A percentile compares a stretch with the other conserved stretches of the same genome.
Conservation (phyloP, 176 grass and related monocot genomes). For the Aegilops sharonensis region DNA sequence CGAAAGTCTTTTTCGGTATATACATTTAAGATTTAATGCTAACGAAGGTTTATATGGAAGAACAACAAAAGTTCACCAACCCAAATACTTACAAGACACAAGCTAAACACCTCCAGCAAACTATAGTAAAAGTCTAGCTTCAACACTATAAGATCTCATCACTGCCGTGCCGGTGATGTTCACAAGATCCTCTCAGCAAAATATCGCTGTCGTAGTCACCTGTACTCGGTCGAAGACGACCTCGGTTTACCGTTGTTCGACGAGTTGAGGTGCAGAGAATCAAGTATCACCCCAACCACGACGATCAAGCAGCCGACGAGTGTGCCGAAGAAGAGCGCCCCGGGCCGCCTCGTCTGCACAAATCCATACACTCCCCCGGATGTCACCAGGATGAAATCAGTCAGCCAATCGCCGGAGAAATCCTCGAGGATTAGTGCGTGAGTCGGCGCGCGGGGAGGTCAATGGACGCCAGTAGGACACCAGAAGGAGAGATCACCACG, state of each 20-base stretch:
- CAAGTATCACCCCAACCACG: slow-evolving; percentile 71
- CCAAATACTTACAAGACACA: too few species aligned
- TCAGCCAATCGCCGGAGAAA: slow-evolving; percentile 72
- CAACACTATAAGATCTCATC: too few species aligned
- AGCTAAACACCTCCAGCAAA: too few species aligned
- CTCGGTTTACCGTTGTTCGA: slow-evolving; percentile 54
- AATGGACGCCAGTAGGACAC: slow-evolving; percentile 57
- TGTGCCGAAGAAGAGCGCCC: slow-evolving; percentile 88
- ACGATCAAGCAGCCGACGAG: slow-evolving; percentile 86
- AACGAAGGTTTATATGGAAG: too few species aligned
- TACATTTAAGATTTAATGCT: too few species aligned
- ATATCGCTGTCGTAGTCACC: neutral
- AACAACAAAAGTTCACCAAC: too few species aligned
- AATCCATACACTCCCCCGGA: slow-evolving; percentile 65
- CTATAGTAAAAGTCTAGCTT: too few species aligned
- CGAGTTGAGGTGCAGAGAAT: slow-evolving; percentile 77
- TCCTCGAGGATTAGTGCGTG: slow-evolving; percentile 66
- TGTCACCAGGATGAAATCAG: slow-evolving; percentile 71
- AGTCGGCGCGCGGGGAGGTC: slow-evolving; percentile 67
- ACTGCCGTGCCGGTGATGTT: too few species aligned
- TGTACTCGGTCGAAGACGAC: slow-evolving; percentile 36
- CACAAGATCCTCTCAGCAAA: too few species aligned
- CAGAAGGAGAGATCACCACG: slow-evolving; percentile 71
- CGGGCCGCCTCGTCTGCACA: slow-evolving; percentile 76
- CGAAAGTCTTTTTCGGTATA: too few species aligned